phyloP scores from a whole-genome alignment of 441 rosid genomes.

The Mallotus japonicus region DNA sequence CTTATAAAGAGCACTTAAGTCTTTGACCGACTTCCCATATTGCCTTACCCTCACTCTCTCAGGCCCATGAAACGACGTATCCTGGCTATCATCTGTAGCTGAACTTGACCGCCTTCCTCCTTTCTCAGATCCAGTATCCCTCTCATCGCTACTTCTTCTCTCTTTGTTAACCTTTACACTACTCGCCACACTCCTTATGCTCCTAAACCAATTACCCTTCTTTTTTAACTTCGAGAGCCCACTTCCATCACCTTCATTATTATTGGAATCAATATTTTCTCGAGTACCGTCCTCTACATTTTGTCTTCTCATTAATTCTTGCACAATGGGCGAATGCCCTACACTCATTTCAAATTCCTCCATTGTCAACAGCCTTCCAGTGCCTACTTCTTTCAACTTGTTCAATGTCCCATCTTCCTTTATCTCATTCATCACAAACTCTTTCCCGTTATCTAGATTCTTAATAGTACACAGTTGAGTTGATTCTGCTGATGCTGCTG shows the following conservation, averaged over 20 bases:
- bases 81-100: constrained; percentile 97
- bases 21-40: constrained; percentile 60
- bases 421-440: constrained; percentile 88
- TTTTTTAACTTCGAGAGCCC: constrained; percentile 52
- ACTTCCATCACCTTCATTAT: constrained; percentile 35
- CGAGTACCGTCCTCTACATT: constrained; percentile 71
- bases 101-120: constrained; percentile 97
- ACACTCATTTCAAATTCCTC: constrained; percentile 91
- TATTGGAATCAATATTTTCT: constrained; percentile 43
- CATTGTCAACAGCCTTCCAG: constrained; percentile 81
- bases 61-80: constrained; percentile 74
- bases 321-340: constrained; percentile 95
- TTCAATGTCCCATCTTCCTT: constrained; percentile 85
- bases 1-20: constrained; percentile 62
- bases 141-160: constrained; percentile 89
- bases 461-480: constrained; percentile 60
- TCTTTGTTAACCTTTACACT: constrained; percentile 65
- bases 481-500: not conserved
- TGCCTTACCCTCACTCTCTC: constrained; percentile 59
- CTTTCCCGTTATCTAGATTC: constrained; percentile 88
- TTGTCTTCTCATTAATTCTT: constrained; percentile 96
- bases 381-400: constrained; percentile 84
- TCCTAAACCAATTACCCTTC: constrained; percentile 80
- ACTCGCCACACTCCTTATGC: constrained; percentile 70
- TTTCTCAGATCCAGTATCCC: constrained; percentile 85